phyloP scores from a whole-genome alignment of 1,284 basidiomycete species.

The Marasmius tenuissimus region DNA sequence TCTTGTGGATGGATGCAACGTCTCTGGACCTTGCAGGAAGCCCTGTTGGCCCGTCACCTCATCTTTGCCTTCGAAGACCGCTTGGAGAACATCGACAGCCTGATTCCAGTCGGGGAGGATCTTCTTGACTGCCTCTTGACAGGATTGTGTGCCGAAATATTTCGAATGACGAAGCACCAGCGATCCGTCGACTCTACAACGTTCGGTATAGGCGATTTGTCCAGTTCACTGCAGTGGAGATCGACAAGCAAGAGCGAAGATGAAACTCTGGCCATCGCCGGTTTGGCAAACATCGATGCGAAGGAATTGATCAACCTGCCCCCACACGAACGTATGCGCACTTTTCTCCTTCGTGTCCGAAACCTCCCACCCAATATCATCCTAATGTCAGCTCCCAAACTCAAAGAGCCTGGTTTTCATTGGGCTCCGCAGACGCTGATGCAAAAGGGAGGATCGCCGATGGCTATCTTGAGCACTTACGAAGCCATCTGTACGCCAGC shows the following conservation, averaged over 20 bases:
- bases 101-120: neutral
- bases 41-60: neutral
- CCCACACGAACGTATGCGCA: neutral
- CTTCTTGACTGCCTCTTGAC: neutral
- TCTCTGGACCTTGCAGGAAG: conserved; percentile 2
- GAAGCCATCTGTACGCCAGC: neutral
- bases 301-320: neutral
- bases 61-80: neutral
- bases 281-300: neutral
- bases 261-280: neutral
- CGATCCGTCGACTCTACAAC: neutral
- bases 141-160: neutral
- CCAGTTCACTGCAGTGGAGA: neutral
- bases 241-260: neutral
- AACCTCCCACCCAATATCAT: neutral
- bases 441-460: neutral
- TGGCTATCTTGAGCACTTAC: neutral
- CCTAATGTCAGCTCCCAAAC: neutral
- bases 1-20: conserved; percentile 2
- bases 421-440: neutral
- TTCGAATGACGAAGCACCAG: neutral
- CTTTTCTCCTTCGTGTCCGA: neutral
- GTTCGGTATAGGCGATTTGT: neutral
- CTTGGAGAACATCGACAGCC: neutral
- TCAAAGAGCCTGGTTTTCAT: neutral